Percentiles rank a stretch among this genome's conserved stretches.
These are phyloP conservation scores for Podospora sp. DNA, from an alignment of 495 filamentous ascomycete genomes.

Conservation along the genomic window DNA sequence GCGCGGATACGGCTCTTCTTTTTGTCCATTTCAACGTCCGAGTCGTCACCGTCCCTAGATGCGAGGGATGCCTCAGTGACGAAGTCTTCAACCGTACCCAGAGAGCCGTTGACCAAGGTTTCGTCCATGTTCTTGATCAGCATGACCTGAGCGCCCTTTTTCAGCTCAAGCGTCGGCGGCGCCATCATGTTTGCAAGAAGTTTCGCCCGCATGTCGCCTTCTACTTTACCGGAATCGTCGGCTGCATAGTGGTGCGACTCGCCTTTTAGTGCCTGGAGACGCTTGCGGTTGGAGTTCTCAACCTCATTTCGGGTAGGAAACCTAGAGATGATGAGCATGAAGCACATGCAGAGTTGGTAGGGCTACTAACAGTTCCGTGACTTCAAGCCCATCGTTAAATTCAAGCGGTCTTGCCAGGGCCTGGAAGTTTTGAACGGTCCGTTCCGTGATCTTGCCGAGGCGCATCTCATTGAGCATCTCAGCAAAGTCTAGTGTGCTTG, in stretches of 20 bases:
- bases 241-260: conserved; percentile 67
- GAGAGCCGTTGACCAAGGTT: conserved; percentile 86
- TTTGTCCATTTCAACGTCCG: conserved; percentile 43
- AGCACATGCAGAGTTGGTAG: neutral
- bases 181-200: conserved; percentile 92
- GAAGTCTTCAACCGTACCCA: conserved; percentile 83
- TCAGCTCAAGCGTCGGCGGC: conserved; percentile 72
- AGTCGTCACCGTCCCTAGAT: conserved; percentile 56
- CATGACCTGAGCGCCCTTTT: conserved; percentile 96
- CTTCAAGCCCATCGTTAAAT: conserved; percentile 77
- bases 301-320: conserved; percentile 93
- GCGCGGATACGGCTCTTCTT: conserved; percentile 47
- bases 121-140: conserved; percentile 99
- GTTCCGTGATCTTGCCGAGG: conserved; percentile 71
- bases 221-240: conserved; percentile 67
- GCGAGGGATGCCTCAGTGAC: conserved; percentile 83
- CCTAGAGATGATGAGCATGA: conserved; percentile 42
- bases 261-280: conserved; percentile 74
- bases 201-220: conserved; percentile 69
- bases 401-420: conserved; percentile 67
- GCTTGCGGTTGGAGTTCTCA: conserved; percentile 76
- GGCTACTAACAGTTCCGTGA: conserved; percentile 76
- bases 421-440: conserved; percentile 72
- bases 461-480: conserved; percentile 97
- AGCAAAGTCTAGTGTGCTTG: conserved; percentile 66